Evolutionary conservation across 2,329 filamentous ascomycete genomes (phyloP), one percentile per base, ranked within the genome.

Genomic region (Ilyonectria robusta): DNA sequence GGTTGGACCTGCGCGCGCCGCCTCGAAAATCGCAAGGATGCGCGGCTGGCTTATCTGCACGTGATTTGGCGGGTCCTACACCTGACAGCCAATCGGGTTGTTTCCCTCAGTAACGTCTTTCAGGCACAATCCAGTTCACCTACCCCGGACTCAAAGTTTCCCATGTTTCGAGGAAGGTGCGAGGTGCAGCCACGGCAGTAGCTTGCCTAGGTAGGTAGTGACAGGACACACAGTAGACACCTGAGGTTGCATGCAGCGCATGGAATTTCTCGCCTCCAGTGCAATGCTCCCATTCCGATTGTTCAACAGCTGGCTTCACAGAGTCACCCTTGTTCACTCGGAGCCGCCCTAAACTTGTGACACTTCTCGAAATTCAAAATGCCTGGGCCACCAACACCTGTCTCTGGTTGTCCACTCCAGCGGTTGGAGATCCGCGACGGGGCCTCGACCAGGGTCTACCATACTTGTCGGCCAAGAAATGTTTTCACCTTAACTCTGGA

Each of bases 401-500:
- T 81, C 17, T 77, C 72, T 6, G 57, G 66, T 5, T 79, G 77
- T 48, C 72, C 72, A n/a, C 77, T 81, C 46, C 67, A 61, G 54
- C 70, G 73, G 47, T 63, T 80, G 13, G 77, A 80, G 62, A 73
- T 81, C 21, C 70, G 70, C 19, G 70, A 76, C 61, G 72, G 69
- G 15, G 23, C 42, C 7, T 67, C 68, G 6, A 59, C 68, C 8
- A 72, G 65, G 40, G 57, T 70, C 3, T 79, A 73, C 46, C 69
- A 73, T 54, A 71, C 76, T 10, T 55, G 44, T 3, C 68, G 46
- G 6, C 70, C 71, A 23, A 59, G 67, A 7, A 73, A 55, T 51
- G 50, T 66, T 11, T 73, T 79, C 53, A 77, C 71, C 9, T 57
- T 79, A 40, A 78, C 77, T 17, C 61, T 80, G 4, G 75, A 79